Percentiles rank a stretch among this genome's conserved stretches.
Conservation (phyloP, 2,329 filamentous ascomycete genomes). For the Alternaria conjuncta region DNA sequence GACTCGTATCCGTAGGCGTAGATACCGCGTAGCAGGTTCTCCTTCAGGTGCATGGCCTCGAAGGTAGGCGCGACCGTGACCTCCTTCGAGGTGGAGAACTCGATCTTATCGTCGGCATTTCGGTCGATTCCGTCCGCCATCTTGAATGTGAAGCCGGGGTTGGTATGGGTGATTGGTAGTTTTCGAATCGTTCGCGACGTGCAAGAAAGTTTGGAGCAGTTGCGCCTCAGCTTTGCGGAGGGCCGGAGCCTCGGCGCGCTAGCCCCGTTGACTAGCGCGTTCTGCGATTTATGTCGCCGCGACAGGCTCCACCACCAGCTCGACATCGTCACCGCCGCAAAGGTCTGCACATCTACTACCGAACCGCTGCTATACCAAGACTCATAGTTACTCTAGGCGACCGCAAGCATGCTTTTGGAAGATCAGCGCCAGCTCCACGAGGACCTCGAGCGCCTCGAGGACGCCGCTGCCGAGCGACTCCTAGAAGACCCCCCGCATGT, state of each 20-base stretch:
- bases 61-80: conserved; percentile 88
- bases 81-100: conserved; percentile 98
- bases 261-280: conserved; percentile 21
- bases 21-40: conserved; percentile 94
- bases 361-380: conserved; percentile 15
- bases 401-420: conserved; percentile 75
- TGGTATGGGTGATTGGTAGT: neutral
- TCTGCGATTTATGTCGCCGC: conserved; percentile 21
- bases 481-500: conserved; percentile 88
- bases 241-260: conserved; percentile 19
- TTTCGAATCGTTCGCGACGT: conserved; percentile 11
- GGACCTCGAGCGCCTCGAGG: conserved; percentile 94
- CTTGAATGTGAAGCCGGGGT: conserved; percentile 41
- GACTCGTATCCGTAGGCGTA: conserved; percentile 99
- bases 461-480: conserved; percentile 88
- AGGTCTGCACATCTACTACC: conserved; percentile 29
- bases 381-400: conserved; percentile 29
- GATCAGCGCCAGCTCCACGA: conserved; percentile 94
- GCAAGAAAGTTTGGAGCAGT: conserved; percentile 34
- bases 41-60: conserved; percentile 85
- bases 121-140: conserved; percentile 96
- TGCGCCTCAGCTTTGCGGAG: conserved; percentile 22
- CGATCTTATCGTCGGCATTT: conserved; percentile 94
- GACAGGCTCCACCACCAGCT: conserved; percentile 17
- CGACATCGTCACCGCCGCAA: conserved; percentile 23